Percentiles rank a stretch among this genome's conserved stretches.
Conservation (phyloP, 495 filamentous ascomycete genomes). For the Tuber brumale region DNA sequence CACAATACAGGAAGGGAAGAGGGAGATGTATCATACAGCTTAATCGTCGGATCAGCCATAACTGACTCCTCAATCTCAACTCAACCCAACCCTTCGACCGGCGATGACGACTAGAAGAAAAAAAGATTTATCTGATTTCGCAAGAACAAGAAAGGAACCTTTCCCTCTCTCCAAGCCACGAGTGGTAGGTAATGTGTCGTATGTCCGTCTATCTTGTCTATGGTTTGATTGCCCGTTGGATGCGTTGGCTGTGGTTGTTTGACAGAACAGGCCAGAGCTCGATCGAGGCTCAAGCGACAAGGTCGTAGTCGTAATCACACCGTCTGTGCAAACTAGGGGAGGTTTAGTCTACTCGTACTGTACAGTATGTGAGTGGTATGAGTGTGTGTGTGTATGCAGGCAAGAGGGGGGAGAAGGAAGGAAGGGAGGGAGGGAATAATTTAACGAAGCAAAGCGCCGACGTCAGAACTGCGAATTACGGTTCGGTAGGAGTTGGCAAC, state of each 20-base stretch:
- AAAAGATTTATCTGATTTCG: neutral
- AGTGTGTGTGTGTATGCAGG: conserved; percentile 13
- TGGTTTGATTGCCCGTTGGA: conserved; percentile 6
- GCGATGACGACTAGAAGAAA: neutral
- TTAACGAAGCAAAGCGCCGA: conserved; percentile 10
- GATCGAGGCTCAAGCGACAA: neutral
- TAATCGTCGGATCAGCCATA: conserved; percentile 31
- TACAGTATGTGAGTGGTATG: neutral
- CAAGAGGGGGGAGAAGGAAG: conserved; percentile 9
- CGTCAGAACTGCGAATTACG: conserved; percentile 1
- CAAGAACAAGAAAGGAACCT: neutral
- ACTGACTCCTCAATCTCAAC: neutral
- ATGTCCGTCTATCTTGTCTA: neutral
- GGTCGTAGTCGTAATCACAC: neutral
- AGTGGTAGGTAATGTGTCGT: neutral
- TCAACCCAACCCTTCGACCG: neutral
- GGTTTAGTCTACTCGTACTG: neutral
- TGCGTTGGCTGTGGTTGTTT: conserved; percentile 2
- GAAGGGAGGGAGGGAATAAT: conserved; percentile 3
- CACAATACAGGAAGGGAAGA: neutral
- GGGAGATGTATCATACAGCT: conserved; percentile 26
- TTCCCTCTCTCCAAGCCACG: neutral
- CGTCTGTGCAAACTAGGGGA: neutral
- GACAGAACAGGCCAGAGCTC: neutral
- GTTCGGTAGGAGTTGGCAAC: neutral